Conservation (phyloP, 176 grass and related monocot genomes). For the Musa beccarii region DNA sequence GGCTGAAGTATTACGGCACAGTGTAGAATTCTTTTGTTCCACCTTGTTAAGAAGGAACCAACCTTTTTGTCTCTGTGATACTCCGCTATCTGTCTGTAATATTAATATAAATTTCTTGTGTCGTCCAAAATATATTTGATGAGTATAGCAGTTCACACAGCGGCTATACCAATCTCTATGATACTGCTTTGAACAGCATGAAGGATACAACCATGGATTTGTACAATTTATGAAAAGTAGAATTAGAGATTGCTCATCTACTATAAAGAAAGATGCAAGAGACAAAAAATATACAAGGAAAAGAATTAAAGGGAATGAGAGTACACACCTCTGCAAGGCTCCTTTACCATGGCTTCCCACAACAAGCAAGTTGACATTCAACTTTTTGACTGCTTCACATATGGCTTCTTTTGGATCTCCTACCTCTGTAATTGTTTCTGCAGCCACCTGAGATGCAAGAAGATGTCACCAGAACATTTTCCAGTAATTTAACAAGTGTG, state of each 20-base stretch:
- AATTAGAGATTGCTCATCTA: background rate
- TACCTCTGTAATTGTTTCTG: slow-evolving; percentile 39
- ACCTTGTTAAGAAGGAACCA: too few species aligned
- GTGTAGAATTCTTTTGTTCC: too few species aligned
- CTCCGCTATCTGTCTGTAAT: background rate
- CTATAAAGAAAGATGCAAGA: background rate
- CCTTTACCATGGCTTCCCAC: slow-evolving; percentile 60
- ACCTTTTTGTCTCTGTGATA: too few species aligned
- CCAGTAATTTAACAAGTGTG: background rate
- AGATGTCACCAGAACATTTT: background rate
- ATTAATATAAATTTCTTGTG: background rate
- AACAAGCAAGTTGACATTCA: slow-evolving; percentile 51
- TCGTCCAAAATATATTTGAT: background rate
- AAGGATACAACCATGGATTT: background rate
- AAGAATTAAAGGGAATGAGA: background rate
- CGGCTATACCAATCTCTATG: background rate
- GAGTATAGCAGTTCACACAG: background rate
- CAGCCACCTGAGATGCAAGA: slow-evolving; percentile 27
- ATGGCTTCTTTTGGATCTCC: slow-evolving; percentile 71
- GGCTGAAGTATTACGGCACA: too few species aligned
- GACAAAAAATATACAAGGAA: background rate
- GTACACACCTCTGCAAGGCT: slow-evolving; percentile 39
- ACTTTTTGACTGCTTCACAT: slow-evolving; percentile 42
- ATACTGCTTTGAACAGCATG: background rate
- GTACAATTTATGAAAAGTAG: background rate